These are phyloP conservation scores for Pyricularia sp. DNA, from an alignment of 2,329 filamentous ascomycete genomes.

Conservation along the genomic window DNA sequence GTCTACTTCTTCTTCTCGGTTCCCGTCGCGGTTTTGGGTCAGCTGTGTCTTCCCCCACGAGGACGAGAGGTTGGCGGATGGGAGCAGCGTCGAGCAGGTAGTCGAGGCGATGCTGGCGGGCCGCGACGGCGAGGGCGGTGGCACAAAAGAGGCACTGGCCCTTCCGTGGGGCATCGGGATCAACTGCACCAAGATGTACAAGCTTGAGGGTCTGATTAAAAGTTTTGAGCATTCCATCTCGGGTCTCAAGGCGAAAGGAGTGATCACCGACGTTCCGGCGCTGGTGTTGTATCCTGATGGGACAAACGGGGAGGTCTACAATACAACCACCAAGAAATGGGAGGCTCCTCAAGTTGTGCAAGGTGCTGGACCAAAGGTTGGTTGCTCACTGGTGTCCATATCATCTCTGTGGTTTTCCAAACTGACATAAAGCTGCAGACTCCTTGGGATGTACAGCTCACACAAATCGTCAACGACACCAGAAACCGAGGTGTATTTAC, in stretches of 20 bases:
- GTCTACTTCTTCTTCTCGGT: neutral
- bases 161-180: slow-evolving; percentile 55
- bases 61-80: slow-evolving; percentile 45
- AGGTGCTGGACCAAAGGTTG: neutral
- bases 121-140: neutral
- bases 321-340: slow-evolving; percentile 54
- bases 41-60: slow-evolving; percentile 52
- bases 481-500: slow-evolving; percentile 29
- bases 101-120: slow-evolving; percentile 26
- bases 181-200: slow-evolving; percentile 59
- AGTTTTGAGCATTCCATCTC: slow-evolving; percentile 42
- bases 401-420: neutral
- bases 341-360: slow-evolving; percentile 24
- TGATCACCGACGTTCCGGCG: slow-evolving; percentile 33
- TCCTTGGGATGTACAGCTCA: slow-evolving; percentile 37
- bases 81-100: slow-evolving; percentile 33
- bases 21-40: slow-evolving; percentile 44
- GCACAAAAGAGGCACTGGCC: neutral
- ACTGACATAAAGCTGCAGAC: slow-evolving; percentile 10
- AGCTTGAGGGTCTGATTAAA: slow-evolving; percentile 45
- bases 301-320: slow-evolving; percentile 58
- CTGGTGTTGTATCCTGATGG: slow-evolving; percentile 61
- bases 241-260: slow-evolving; percentile 23
- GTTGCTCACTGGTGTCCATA: neutral
- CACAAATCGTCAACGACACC: slow-evolving; percentile 27